Percentiles rank a stretch among this genome's conserved stretches.
phyloP scores from a whole-genome alignment of 257 asterid genomes.

The Eustoma russellianum region DNA sequence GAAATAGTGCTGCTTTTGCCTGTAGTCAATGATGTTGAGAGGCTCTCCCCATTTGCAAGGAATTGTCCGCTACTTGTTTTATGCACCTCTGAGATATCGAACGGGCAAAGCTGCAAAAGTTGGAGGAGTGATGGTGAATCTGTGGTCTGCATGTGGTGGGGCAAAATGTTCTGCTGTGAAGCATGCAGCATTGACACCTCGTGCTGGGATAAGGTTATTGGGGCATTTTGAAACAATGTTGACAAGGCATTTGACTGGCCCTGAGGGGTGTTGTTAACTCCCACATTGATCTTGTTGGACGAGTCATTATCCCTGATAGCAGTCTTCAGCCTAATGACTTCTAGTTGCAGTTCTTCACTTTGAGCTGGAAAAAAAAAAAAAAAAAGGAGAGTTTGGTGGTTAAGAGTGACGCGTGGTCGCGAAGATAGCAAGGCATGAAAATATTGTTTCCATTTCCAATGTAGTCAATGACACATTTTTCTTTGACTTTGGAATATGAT shows the following conservation, averaged over 20 bases:
- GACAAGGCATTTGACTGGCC: not conserved
- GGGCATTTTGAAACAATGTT: not conserved
- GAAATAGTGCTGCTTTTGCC: constrained; percentile 2
- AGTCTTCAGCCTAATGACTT: constrained; percentile 10
- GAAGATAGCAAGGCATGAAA: too few relatives aligned
- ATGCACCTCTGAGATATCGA: not conserved
- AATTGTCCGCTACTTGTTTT: not conserved
- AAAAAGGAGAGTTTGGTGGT: not conserved
- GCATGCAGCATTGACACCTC: not conserved
- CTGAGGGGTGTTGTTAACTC: not conserved
- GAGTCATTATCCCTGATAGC: constrained; percentile 6
- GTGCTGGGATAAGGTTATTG: constrained; percentile 1
- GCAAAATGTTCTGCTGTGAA: constrained; percentile 4
- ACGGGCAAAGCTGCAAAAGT: not conserved
- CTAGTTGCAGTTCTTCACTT: constrained; percentile 10
- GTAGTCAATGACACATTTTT: too few relatives aligned
- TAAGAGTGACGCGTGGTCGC: too few relatives aligned
- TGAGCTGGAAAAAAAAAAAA: too few relatives aligned
- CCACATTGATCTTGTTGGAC: not conserved
- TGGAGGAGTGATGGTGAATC: constrained; percentile 6
- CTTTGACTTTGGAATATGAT: too few relatives aligned
- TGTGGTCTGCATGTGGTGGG: constrained; percentile 3
- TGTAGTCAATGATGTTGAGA: not conserved
- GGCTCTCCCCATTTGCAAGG: not conserved
- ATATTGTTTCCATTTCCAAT: too few relatives aligned